A percentile compares a stretch with the other conserved stretches of the same genome.
Evolutionary conservation across 1,284 basidiomycete genomes (phyloP).

Genomic region (Sutorius eximius): DNA sequence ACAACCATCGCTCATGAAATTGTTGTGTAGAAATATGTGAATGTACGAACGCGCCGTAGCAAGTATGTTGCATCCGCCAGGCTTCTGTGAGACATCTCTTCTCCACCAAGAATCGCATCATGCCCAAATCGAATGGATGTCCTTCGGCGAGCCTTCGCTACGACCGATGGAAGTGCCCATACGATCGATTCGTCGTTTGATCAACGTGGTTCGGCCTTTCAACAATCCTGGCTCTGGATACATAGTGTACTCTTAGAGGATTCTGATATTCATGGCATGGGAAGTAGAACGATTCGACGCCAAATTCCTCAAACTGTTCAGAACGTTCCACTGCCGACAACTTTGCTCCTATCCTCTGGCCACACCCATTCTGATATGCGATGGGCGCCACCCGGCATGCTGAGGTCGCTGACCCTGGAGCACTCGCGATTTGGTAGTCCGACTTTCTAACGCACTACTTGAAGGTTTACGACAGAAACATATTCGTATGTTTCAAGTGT

Average conservation of each 20-base stretch:
- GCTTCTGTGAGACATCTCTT: too few relatives aligned
- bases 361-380: background rate
- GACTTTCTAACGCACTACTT: too few relatives aligned
- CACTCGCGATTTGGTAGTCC: too few relatives aligned
- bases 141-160: background rate
- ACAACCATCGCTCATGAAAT: background rate
- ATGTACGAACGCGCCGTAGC: background rate
- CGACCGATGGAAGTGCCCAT: background rate
- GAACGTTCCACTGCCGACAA: background rate
- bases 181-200: background rate
- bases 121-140: background rate
- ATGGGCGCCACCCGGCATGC: background rate
- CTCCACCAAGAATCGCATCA: too few relatives aligned
- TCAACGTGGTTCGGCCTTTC: background rate
- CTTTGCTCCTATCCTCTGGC: background rate
- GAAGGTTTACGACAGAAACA: too few relatives aligned
- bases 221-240: background rate
- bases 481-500: too few relatives aligned
- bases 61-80: background rate
- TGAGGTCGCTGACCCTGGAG: background rate
- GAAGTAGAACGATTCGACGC: background rate
- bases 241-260: background rate
- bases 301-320: background rate
- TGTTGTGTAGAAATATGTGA: background rate
- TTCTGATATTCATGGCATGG: background rate